phyloP scores from a whole-genome alignment of 805 yeast genomes.

The Pichia nanzhaoensis region DNA sequence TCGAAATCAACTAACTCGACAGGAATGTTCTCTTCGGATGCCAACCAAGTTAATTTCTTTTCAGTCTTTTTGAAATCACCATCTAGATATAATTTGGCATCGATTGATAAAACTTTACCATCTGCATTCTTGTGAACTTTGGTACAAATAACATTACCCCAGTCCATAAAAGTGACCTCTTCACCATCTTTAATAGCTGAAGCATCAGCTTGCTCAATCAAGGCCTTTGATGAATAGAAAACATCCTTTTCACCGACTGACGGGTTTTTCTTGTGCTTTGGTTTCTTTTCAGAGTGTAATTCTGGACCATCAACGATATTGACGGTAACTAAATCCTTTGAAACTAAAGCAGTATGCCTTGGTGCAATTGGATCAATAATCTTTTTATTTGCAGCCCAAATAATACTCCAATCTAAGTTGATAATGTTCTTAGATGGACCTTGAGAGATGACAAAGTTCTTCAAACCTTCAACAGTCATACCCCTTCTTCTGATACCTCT shows the following conservation, averaged over 20 bases:
- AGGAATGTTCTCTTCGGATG: conserved; percentile 63
- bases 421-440: conserved; percentile 98
- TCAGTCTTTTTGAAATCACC: conserved; percentile 97
- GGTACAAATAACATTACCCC: conserved; percentile 90
- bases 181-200: conserved; percentile 64
- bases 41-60: conserved; percentile 92
- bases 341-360: conserved; percentile 78
- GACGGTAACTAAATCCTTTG: conserved; percentile 61
- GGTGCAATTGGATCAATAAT: conserved; percentile 96
- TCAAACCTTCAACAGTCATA: conserved; percentile 96
- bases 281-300: conserved; percentile 62
- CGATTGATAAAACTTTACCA: conserved; percentile 50
- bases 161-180: conserved; percentile 96
- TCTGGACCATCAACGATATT: conserved; percentile 64
- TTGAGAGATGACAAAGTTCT: conserved; percentile 87
- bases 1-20: conserved; percentile 88
- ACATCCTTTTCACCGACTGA: conserved; percentile 83
- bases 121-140: conserved; percentile 57
- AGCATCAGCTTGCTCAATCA: conserved; percentile 85
- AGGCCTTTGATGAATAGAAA: conserved; percentile 51
- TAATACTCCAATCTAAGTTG: conserved; percentile 94
- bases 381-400: conserved; percentile 98
- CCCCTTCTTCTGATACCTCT: conserved; percentile 99
- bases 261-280: conserved; percentile 93
- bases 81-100: conserved; percentile 77